These are phyloP conservation scores for Parathielavia hyrcaniae DNA, from an alignment of 495 filamentous ascomycete genomes.

Conservation along the genomic window DNA sequence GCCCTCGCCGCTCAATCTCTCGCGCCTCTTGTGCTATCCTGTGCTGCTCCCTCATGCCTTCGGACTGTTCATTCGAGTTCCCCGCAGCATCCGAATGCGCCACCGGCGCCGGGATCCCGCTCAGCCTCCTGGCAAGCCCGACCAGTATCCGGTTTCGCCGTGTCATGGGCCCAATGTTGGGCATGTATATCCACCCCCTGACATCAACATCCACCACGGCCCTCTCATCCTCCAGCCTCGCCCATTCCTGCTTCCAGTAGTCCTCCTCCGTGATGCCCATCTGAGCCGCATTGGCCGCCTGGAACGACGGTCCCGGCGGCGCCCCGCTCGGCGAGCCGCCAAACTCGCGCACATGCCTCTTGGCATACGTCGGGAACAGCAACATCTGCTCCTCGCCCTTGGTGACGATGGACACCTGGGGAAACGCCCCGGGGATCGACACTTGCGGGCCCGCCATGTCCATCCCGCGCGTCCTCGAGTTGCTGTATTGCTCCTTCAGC, in stretches of 20 bases:
- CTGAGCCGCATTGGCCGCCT: constrained; percentile 9
- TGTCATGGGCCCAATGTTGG: constrained; percentile 78
- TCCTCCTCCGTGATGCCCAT: constrained; percentile 48
- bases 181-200: constrained; percentile 87
- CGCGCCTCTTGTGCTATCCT: constrained; percentile 65
- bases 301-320: constrained; percentile 6
- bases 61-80: constrained; percentile 35
- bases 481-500: constrained; percentile 81
- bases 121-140: constrained; percentile 73
- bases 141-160: constrained; percentile 80
- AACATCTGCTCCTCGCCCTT: constrained; percentile 88
- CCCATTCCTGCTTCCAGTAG: constrained; percentile 65
- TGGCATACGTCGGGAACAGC: constrained; percentile 84
- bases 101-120: constrained; percentile 69
- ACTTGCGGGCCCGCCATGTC: constrained; percentile 46
- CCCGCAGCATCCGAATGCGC: constrained; percentile 19
- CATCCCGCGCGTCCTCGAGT: constrained; percentile 52
- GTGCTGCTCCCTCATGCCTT: constrained; percentile 48
- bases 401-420: constrained; percentile 69
- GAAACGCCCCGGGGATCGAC: constrained; percentile 69
- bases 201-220: constrained; percentile 90
- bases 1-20: constrained; percentile 62
- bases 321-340: constrained; percentile 12
- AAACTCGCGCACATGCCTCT: constrained; percentile 53
- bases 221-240: constrained; percentile 64